These are phyloP conservation scores for Boletus insuetus DNA, from an alignment of 768 basidiomycete species.

Conservation along the genomic window DNA sequence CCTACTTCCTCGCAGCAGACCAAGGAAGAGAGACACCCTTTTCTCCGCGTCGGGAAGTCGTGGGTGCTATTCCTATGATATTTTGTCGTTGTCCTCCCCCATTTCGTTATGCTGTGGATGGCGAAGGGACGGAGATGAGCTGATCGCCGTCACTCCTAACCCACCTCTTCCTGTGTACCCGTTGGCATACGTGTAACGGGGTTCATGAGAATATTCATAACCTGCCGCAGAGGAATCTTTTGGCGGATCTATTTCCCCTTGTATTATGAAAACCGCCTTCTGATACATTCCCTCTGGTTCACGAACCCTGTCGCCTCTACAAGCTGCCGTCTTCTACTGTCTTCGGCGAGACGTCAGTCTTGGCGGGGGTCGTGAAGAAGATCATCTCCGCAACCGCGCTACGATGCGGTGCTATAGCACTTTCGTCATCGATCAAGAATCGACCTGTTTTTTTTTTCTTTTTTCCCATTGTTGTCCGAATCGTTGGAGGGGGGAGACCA, in stretches of 20 bases:
- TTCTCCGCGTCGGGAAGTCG: conserved; percentile 1
- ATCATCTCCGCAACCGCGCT: conserved; percentile 11
- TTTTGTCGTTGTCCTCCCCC: conserved; percentile 7
- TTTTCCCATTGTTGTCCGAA: conserved; percentile 13
- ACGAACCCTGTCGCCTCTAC: neutral
- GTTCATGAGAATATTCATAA: conserved; percentile 11
- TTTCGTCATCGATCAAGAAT: conserved; percentile 2
- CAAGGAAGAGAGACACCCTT: conserved; percentile 3
- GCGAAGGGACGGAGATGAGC: conserved; percentile 25
- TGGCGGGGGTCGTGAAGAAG: neutral
- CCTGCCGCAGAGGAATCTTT: conserved; percentile 2
- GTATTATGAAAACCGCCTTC: neutral
- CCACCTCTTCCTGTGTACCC: conserved; percentile 10
- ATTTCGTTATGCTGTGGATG: conserved; percentile 17
- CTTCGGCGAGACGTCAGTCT: neutral
- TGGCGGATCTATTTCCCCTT: neutral
- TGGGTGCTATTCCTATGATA: neutral
- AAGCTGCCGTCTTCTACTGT: neutral
- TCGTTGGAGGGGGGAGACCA: neutral
- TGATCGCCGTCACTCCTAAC: conserved; percentile 29
- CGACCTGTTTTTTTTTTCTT: neutral
- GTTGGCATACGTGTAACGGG: conserved; percentile 10
- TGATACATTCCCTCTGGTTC: conserved; percentile 2
- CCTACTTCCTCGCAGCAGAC: conserved; percentile 4
- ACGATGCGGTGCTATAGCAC: conserved; percentile 9